Percentiles rank a stretch among this genome's conserved stretches.
These are phyloP conservation scores for Botrytis galanthina DNA, from an alignment of 2,329 filamentous ascomycete genomes.

Conservation along the genomic window DNA sequence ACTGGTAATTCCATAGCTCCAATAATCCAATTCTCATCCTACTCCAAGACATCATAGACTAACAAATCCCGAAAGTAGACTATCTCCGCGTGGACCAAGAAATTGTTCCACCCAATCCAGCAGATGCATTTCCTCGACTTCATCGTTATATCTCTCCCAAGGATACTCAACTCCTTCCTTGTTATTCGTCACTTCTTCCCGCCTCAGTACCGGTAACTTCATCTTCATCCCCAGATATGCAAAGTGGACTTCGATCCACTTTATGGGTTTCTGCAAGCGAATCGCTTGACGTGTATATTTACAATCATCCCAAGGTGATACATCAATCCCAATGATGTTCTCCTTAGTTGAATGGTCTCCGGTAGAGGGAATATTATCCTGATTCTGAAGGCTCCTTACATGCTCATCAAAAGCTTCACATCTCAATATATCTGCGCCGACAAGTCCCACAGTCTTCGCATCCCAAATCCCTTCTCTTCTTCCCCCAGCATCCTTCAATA, in stretches of 20 bases:
- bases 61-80: not conserved
- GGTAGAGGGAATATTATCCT: not conserved
- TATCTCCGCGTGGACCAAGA: too few relatives aligned
- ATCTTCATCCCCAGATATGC: not conserved
- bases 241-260: not conserved
- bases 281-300: not conserved
- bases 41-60: too few relatives aligned
- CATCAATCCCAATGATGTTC: not conserved
- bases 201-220: not conserved
- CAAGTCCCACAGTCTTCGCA: constrained; percentile 19
- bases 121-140: not conserved
- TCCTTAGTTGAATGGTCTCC: not conserved
- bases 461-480: constrained; percentile 28
- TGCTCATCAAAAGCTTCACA: not conserved
- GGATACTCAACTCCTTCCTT: not conserved
- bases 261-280: not conserved
- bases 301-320: not conserved
- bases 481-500: constrained; percentile 20
- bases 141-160: not conserved
- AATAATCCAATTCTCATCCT: too few relatives aligned
- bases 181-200: not conserved
- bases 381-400: not conserved
- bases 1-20: not conserved
- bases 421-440: constrained; percentile 19
- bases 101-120: not conserved